Evolutionary conservation across 306 rosid species (phyloP), one percentile per base, ranked within the genome.

Genomic region (Rosa persica): DNA sequence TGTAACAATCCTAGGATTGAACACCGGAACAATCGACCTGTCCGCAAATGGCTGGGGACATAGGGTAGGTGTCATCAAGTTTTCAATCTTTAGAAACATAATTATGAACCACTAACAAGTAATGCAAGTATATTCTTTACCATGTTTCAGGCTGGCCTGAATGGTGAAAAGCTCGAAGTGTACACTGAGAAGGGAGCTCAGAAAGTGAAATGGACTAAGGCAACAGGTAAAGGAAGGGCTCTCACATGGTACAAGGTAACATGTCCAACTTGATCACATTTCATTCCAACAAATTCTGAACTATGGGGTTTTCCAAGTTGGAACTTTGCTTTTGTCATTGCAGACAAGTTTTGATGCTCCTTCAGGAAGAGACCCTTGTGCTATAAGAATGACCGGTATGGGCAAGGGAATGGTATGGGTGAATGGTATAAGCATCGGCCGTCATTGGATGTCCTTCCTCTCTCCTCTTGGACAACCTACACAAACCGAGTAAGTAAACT

Each of bases 201-300:
- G 48, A 83, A 46, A 48, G 81, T 86, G 11, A 12, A 76, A 0
- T 95, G 98, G 98, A 71, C 19, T 5, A 65, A 82, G 2, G 72
- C 67, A 0, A 15, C 8, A 3, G 85, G 84, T 67, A 0, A 46
- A 16, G 85, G 79, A 79, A 78, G 76, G 2, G 74, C 90, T 52
- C 55, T 89, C 42, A 78, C 96, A 0, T 95, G 98, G 98, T 92
- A 82, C 89, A 91, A 81, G 98, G 97, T 94, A 89, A 85, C 42
- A 27, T 64, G 8, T 13, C 38, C 42, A 34, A 30, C n/a, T 64
- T 34, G n/a, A 34, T 64, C 68, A 64, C 68, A 12, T 64, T 22
- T 42, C n/a, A 20, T 51, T 17, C 16, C 25, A 58, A 48, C 12
- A 69, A 65, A 7, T 57, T 46, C 17, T 6, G 22, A 27, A 34